These are phyloP conservation scores for Tagetes erecta DNA, from an alignment of 129 eudicot species.

Conservation along the genomic window DNA sequence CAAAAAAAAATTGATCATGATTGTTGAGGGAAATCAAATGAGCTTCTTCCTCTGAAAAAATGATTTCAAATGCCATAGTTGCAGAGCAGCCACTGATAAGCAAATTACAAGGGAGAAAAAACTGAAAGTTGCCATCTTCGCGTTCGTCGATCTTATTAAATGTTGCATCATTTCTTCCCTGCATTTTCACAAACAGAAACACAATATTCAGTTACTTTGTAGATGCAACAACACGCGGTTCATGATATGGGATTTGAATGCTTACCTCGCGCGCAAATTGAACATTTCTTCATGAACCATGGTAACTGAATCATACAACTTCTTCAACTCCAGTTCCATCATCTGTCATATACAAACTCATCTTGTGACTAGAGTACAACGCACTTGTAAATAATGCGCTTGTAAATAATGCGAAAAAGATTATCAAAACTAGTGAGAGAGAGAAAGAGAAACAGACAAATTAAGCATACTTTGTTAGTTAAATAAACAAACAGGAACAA, in stretches of 20 bases:
- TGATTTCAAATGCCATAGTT: conserved; percentile 62
- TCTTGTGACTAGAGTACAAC: too few relatives aligned
- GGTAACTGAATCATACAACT: conserved; percentile 48
- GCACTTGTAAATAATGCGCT: too few relatives aligned
- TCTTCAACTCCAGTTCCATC: conserved; percentile 77
- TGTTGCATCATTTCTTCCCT: conserved; percentile 58
- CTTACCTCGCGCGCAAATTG: conserved; percentile 71
- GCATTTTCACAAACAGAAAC: not conserved
- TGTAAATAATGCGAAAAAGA: too few relatives aligned
- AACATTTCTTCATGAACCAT: conserved; percentile 75
- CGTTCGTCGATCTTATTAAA: conserved; percentile 44
- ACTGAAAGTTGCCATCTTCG: conserved; percentile 60
- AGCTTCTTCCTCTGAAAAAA: conserved; percentile 60
- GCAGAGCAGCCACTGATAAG: conserved; percentile 54
- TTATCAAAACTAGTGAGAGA: too few relatives aligned
- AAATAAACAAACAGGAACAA: too few relatives aligned
- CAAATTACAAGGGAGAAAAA: conserved; percentile 55
- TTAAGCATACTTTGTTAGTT: too few relatives aligned
- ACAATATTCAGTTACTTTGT: not conserved
- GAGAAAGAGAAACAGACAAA: too few relatives aligned
- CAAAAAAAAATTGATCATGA: not conserved
- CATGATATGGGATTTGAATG: not conserved
- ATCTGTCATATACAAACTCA: conserved; percentile 38
- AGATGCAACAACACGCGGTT: not conserved
- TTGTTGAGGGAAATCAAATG: conserved; percentile 31